Conservation (phyloP, 2,329 filamentous ascomycete genomes). For the Phyllosticta citriasiana region DNA sequence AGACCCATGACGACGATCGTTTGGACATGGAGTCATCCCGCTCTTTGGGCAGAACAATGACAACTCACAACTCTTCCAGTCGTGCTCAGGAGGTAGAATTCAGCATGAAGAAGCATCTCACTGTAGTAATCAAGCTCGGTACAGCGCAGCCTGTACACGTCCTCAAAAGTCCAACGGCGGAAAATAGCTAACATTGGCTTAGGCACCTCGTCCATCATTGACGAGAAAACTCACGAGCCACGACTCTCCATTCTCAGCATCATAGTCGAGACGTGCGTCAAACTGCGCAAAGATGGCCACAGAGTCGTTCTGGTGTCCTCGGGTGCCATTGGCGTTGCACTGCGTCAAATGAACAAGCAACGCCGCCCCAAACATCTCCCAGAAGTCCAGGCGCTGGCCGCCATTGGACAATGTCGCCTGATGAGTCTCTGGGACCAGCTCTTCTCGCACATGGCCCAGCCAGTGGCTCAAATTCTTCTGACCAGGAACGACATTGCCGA, state of each 20-base stretch:
- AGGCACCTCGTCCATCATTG: slow-evolving; percentile 99
- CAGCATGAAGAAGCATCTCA: slow-evolving; percentile 64
- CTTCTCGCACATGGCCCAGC: slow-evolving; percentile 78
- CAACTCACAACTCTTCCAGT: background rate
- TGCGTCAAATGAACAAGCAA: slow-evolving; percentile 80
- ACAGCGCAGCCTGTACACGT: slow-evolving; percentile 24
- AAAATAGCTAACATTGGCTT: slow-evolving; percentile 21
- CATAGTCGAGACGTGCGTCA: slow-evolving; percentile 89
- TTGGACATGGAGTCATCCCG: background rate
- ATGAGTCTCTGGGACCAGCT: slow-evolving; percentile 94
- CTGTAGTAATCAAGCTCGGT: slow-evolving; percentile 84
- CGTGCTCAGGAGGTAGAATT: background rate
- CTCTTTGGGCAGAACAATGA: background rate
- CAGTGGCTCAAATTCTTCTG: slow-evolving; percentile 86
- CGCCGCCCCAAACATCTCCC: slow-evolving; percentile 84
- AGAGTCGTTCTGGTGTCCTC: slow-evolving; percentile 94
- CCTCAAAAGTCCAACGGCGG: slow-evolving; percentile 14
- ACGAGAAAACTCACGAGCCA: slow-evolving; percentile 90
- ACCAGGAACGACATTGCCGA: slow-evolving; percentile 96
- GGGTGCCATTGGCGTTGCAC: slow-evolving; percentile 87
- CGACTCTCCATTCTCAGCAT: slow-evolving; percentile 80
- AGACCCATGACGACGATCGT: background rate
- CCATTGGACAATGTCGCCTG: slow-evolving; percentile 89
- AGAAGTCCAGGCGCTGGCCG: slow-evolving; percentile 83
- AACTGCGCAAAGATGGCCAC: slow-evolving; percentile 81